phyloP scores from a whole-genome alignment of 805 yeast species.

The Spencermartinsiella europaea region DNA sequence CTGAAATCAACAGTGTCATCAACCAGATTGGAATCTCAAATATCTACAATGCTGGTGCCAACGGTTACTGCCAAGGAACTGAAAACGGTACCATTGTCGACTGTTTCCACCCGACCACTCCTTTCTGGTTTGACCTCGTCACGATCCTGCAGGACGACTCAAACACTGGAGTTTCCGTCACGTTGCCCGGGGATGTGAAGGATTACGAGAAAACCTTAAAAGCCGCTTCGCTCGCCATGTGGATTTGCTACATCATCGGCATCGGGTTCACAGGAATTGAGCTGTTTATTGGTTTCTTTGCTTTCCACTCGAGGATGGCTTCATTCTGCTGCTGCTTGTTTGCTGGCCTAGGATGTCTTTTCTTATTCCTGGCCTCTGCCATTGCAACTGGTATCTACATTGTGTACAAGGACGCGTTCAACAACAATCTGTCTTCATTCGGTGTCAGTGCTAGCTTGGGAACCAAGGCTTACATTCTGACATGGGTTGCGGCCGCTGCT shows the following conservation, averaged over 20 bases:
- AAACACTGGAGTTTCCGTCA: slow-evolving; percentile 29
- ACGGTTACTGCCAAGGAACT: slow-evolving; percentile 58
- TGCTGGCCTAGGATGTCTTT: slow-evolving; percentile 32
- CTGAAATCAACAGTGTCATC: slow-evolving; percentile 17
- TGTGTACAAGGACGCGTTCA: slow-evolving; percentile 46
- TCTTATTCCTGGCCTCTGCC: slow-evolving; percentile 43
- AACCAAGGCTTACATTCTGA: slow-evolving; percentile 47
- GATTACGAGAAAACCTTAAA: slow-evolving; percentile 43
- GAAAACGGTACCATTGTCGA: slow-evolving; percentile 33
- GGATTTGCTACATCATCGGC: slow-evolving; percentile 48
- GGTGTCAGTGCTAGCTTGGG: slow-evolving; percentile 55
- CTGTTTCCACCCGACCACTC: slow-evolving; percentile 53
- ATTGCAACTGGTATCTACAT: slow-evolving; percentile 59
- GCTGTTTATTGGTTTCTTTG: slow-evolving; percentile 37
- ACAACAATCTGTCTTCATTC: slow-evolving; percentile 40
- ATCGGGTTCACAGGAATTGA: slow-evolving; percentile 38
- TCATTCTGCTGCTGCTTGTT: slow-evolving; percentile 43
- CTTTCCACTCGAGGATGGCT: slow-evolving; percentile 44
- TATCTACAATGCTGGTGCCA: slow-evolving; percentile 51
- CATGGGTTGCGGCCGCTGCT: slow-evolving; percentile 61
- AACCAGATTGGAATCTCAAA: slow-evolving; percentile 37
- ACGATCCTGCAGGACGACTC: slow-evolving; percentile 28
- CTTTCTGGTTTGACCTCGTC: slow-evolving; percentile 54
- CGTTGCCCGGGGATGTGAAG: slow-evolving; percentile 51
- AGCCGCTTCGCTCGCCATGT: slow-evolving; percentile 51